Evolutionary conservation across 2,329 filamentous ascomycete genomes (phyloP), one percentile per base, ranked within the genome.

Genomic region (Verticillium klebahnii): DNA sequence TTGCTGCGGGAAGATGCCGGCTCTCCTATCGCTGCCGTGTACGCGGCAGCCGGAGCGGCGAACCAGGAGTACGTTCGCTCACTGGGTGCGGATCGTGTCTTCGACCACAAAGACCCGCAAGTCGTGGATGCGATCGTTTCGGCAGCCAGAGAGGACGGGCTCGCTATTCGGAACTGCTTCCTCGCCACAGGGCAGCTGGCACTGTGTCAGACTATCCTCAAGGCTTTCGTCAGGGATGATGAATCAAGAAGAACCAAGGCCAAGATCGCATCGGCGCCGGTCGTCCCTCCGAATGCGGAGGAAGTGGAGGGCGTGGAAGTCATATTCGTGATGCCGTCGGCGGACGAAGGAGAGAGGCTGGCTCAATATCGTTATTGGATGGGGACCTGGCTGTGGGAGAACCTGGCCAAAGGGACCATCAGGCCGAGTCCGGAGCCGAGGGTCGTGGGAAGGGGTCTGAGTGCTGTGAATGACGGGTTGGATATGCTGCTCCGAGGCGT

Each of bases 281-380:
- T 65, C 0, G 40, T 80, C 37, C 74, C 74, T 32, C 36, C 62
- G 0, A 69, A 75, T 63, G 67, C 65, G 1, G 62, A 74, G 17
- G 61, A 58, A 0, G 63, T 76, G 1, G 57, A 71, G 0, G 75
- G 73, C 0, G 63, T 80, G 5, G 73, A 79, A 34, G 71, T 69
- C 0, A 73, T 76, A 1, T 79, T 79, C 59, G 63, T 78, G 52
- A 32, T 70, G 65, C 76, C 77, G 5, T 75, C 77, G 1, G 61
- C 39, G 60, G 71, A 65, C 0, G 73, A 78, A 63, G 64, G 34
- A 23, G 69, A 73, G 65, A 74, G 75, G 23, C 25, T 76, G 60
- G 68, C 60, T 12, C 74, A 79, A 60, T 78, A 79, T 57, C 67
- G 57, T 31, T 78, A 74, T 36, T 78, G 75, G 74, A 65, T 80